A percentile compares a stretch with the other conserved stretches of the same genome.
Evolutionary conservation across 805 yeast genomes (phyloP).

Genomic region (Ogataea neopini): DNA sequence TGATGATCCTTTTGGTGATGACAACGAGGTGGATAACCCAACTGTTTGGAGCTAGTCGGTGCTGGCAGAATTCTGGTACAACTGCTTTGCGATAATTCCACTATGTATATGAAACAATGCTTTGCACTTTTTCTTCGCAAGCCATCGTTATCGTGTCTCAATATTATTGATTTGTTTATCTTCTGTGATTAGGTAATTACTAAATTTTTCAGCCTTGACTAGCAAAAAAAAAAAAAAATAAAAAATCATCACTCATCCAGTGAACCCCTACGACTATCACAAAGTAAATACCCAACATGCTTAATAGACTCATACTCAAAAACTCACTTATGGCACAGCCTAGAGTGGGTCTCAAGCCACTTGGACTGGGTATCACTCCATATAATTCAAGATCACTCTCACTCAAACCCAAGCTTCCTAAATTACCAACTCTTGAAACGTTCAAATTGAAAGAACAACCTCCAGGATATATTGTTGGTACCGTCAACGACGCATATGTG

Average conservation of each 20-base stretch:
- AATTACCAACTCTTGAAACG: slow-evolving; percentile 16
- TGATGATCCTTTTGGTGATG: slow-evolving; percentile 36
- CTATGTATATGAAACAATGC: too few relatives aligned
- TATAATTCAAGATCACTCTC: slow-evolving; percentile 11
- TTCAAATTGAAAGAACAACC: slow-evolving; percentile 72
- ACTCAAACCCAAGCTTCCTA: slow-evolving; percentile 26
- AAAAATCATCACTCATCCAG: too few relatives aligned
- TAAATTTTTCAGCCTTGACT: too few relatives aligned
- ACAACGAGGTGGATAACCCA: slow-evolving; percentile 30
- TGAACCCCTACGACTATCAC: too few relatives aligned
- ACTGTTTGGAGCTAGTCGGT: slow-evolving; percentile 30
- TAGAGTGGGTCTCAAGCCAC: neutral
- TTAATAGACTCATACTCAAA: neutral
- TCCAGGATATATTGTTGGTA: slow-evolving; percentile 89
- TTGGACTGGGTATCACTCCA: neutral
- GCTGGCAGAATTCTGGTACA: too few relatives aligned
- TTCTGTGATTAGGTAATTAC: too few relatives aligned
- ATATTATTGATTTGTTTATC: too few relatives aligned
- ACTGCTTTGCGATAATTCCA: neutral
- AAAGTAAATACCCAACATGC: neutral
- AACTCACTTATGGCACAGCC: neutral
- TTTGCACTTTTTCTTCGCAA: too few relatives aligned
- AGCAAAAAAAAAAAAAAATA: too few relatives aligned
- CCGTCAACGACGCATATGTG: slow-evolving; percentile 84
- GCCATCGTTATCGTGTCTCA: too few relatives aligned